phyloP scores from a whole-genome alignment of 805 yeast species.

The Komagataella mondaviorum region DNA sequence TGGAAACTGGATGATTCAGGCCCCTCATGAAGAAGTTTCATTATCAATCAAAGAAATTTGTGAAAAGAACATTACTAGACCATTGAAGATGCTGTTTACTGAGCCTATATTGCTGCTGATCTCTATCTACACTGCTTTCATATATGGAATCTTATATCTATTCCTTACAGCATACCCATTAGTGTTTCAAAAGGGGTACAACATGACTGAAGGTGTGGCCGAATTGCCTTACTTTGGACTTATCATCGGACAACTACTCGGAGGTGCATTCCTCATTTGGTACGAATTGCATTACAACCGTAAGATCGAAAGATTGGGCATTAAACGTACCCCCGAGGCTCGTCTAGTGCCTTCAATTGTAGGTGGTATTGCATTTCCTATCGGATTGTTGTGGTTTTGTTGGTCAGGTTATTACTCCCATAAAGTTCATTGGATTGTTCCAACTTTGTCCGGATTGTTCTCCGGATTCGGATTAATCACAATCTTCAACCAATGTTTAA shows the following conservation, averaged over 20 bases:
- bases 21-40: slow-evolving; percentile 57
- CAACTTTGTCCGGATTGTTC: slow-evolving; percentile 50
- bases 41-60: slow-evolving; percentile 44
- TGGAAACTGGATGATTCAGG: slow-evolving; percentile 74
- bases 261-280: slow-evolving; percentile 37
- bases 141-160: slow-evolving; percentile 68
- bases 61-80: slow-evolving; percentile 53
- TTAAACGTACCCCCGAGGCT: slow-evolving; percentile 62
- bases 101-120: slow-evolving; percentile 67
- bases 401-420: slow-evolving; percentile 77
- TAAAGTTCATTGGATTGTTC: slow-evolving; percentile 71
- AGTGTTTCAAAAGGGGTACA: slow-evolving; percentile 51
- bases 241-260: slow-evolving; percentile 52
- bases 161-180: slow-evolving; percentile 67
- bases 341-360: slow-evolving; percentile 66
- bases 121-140: slow-evolving; percentile 61
- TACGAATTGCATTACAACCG: slow-evolving; percentile 40
- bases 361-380: slow-evolving; percentile 59
- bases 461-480: slow-evolving; percentile 57
- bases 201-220: slow-evolving; percentile 47
- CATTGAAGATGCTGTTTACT: slow-evolving; percentile 46
- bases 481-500: slow-evolving; percentile 56
- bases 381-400: slow-evolving; percentile 75
- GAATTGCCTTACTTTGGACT: slow-evolving; percentile 74
- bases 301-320: slow-evolving; percentile 36